Percentiles rank a stretch among this genome's conserved stretches.
These are phyloP conservation scores for Aegilops umbellulata DNA, from an alignment of 176 grass and related monocot species.

Conservation along the genomic window DNA sequence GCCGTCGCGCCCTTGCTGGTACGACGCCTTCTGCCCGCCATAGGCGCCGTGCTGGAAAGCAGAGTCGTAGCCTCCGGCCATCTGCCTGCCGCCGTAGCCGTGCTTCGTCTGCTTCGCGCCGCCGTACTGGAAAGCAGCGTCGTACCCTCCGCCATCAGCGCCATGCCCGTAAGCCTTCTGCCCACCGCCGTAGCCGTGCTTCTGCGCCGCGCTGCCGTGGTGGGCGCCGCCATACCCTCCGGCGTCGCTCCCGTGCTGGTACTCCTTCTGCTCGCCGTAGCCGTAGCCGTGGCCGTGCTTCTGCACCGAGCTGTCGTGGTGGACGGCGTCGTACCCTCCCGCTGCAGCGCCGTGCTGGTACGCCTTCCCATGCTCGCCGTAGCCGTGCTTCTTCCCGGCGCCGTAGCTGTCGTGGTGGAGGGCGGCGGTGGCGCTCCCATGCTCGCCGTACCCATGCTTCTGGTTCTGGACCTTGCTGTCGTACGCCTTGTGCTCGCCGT, in stretches of 20 bases:
- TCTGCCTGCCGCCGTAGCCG: not conserved
- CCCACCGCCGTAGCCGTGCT: not conserved
- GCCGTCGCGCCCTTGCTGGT: too few relatives aligned
- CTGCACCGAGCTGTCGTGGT: not conserved
- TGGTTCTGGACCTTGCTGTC: not conserved
- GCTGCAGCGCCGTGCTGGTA: not conserved
- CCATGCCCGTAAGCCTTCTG: not conserved
- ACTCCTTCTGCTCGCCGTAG: not conserved
- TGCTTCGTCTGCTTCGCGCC: not conserved
- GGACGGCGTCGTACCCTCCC: not conserved
- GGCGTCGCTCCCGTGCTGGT: conserved; percentile 3
- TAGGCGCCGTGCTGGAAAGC: not conserved
- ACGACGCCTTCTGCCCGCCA: not conserved
- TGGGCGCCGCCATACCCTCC: not conserved
- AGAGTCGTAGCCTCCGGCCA: too few relatives aligned
- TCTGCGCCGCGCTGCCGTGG: not conserved
- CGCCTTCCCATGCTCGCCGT: not conserved
- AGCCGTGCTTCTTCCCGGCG: not conserved
- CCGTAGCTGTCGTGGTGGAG: too few relatives aligned
- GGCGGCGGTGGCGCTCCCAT: too few relatives aligned
- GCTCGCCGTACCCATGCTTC: not conserved
- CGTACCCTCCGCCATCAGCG: not conserved
- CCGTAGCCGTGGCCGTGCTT: not conserved
- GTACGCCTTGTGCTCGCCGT: not conserved
- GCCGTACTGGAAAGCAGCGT: not conserved